Evolutionary conservation across 2,329 filamentous ascomycete species (phyloP).

Genomic region (Calonectria leucothoes): DNA sequence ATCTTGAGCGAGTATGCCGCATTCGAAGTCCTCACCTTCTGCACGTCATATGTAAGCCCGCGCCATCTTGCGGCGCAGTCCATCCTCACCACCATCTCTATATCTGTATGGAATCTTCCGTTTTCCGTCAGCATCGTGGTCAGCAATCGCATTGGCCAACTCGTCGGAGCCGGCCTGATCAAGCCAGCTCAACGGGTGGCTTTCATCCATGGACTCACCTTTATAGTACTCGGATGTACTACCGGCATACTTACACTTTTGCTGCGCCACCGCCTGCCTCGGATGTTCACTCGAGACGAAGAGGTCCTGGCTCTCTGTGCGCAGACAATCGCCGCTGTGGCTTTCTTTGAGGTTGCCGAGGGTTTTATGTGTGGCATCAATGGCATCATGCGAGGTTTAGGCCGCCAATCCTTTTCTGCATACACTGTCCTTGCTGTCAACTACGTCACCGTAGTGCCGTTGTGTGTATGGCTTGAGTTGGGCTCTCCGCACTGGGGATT

Average conservation of each 20-base stretch:
- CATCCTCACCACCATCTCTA: not conserved
- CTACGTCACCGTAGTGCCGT: not conserved
- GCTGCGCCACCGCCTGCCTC: not conserved
- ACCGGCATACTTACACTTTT: not conserved
- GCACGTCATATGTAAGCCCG: not conserved
- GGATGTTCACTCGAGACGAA: not conserved
- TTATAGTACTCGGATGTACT: not conserved
- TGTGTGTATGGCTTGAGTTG: not conserved
- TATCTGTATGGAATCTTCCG: not conserved
- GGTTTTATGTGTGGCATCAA: not conserved
- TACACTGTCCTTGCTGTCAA: not conserved
- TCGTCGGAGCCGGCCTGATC: not conserved
- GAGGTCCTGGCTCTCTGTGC: not conserved
- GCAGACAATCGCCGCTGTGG: not conserved
- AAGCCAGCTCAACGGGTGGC: not conserved
- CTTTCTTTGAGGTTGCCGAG: not conserved
- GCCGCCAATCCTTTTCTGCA: not conserved
- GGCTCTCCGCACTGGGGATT: not conserved
- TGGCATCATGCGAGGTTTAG: not conserved
- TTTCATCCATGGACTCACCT: not conserved
- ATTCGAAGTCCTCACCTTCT: not conserved
- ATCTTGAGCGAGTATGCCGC: not conserved
- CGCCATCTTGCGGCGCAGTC: not conserved
- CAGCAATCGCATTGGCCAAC: not conserved
- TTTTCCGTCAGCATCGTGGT: not conserved